Evolutionary conservation across 257 asterid genomes (phyloP), one percentile per base, ranked within the genome.

Genomic region (Petrea volubilis): DNA sequence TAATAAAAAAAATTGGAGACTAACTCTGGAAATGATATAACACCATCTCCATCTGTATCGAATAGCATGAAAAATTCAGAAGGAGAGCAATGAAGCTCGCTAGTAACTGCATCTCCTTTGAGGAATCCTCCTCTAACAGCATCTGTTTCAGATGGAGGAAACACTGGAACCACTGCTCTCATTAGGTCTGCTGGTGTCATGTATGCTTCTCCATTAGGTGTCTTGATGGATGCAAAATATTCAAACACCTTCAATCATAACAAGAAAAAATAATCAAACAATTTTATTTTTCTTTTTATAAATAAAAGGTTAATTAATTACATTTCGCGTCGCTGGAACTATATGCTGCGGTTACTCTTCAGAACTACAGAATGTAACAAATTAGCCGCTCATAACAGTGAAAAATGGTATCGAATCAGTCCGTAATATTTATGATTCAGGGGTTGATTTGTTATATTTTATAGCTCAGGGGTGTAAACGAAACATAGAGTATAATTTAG

Each of bases 91-190:
- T 82, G 86, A n/a, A 91, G 74, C 44, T 89, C 79, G 46, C 71
- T 79, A 7, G 81, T 73, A 53, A 61, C 36, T 17, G 38, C 55
- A 56, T 94, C 97, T 62, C 99, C 99, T 49, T 84, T 79, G 17
- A 94, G 84, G 82, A 49, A 59, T 63, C 97, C 99, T 23, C 84
- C 95, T 76, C 99, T 75, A 24, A 94, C 86, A 38, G 50, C 73
- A 47, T 68, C 77, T 52, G 99, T 84, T 50, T 91, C 97, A 1
- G 97, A 81, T 38, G 99, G 90, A 63, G 97, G 97, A 80, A 94
- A 88, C 12, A 94, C 97, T 0, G 97, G 97, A 70, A 94, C 95
- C 9, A 87, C 85, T 34, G 99, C 97, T 64, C 97, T 81, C 97
- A 91, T 89, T 68, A 94, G 75, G 68, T 94, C 99, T 29, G 90